Evolutionary conservation across 306 rosid species (phyloP).

Genomic region (Sicyos edulis): DNA sequence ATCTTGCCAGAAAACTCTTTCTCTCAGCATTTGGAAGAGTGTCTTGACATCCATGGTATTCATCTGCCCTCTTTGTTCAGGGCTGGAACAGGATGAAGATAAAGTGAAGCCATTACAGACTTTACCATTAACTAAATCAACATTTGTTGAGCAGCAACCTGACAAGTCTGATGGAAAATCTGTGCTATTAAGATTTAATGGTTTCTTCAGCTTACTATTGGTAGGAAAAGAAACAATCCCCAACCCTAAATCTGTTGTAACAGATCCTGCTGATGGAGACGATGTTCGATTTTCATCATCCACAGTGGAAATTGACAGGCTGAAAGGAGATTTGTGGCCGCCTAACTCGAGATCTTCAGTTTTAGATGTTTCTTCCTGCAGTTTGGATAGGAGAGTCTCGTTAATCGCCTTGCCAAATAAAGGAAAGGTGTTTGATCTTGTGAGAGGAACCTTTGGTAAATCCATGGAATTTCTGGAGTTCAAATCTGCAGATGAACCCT

Average conservation of each 20-base stretch:
- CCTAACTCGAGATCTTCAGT: constrained; percentile 54
- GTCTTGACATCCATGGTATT: constrained; percentile 52
- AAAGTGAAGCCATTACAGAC: constrained; percentile 33
- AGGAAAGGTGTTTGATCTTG: constrained; percentile 35
- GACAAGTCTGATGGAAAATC: constrained; percentile 39
- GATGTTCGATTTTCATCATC: constrained; percentile 62
- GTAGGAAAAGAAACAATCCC: constrained; percentile 55
- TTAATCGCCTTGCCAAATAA: constrained; percentile 30
- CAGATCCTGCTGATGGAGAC: constrained; percentile 67
- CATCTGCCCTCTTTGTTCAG: constrained; percentile 38
- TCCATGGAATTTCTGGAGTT: constrained; percentile 39
- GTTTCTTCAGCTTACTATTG: constrained; percentile 35
- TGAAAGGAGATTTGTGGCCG: constrained; percentile 48
- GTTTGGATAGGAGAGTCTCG: constrained; percentile 38
- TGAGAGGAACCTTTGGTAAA: constrained; percentile 32
- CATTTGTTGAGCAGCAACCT: constrained; percentile 37
- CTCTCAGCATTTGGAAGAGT: constrained; percentile 51
- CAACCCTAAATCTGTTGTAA: constrained; percentile 80
- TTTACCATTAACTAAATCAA: constrained; percentile 42
- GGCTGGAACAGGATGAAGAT: constrained; percentile 55
- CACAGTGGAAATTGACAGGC: constrained; percentile 60
- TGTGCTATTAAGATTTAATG: constrained; percentile 23
- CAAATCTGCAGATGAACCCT: constrained; percentile 29
- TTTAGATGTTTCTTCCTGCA: constrained; percentile 43
- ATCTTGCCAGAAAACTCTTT: constrained; percentile 68